These are phyloP conservation scores for Echites panduratus DNA, from an alignment of 257 asterid genomes.

Conservation along the genomic window DNA sequence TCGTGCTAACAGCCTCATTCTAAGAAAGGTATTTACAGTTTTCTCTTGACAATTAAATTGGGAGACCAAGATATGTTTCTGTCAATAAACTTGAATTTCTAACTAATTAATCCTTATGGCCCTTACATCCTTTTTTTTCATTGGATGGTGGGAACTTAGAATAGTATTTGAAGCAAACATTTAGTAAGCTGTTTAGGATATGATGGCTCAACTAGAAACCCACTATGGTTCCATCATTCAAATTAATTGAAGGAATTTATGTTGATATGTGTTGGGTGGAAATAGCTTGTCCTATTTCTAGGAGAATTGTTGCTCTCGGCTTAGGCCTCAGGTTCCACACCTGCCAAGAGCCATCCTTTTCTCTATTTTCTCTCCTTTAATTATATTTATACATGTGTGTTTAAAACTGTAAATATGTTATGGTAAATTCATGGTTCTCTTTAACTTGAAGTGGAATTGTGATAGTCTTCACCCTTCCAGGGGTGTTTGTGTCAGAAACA, in stretches of 20 bases:
- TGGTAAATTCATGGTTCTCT: not conserved
- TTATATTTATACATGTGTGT: no score
- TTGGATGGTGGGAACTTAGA: no score
- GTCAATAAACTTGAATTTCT: not conserved
- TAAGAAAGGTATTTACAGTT: constrained; percentile 62
- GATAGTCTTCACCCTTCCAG: not conserved
- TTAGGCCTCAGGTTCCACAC: not conserved
- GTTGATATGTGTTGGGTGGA: not conserved
- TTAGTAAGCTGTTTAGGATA: not conserved
- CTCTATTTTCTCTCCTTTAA: not conserved
- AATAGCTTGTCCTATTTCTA: not conserved
- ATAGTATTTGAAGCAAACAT: not conserved
- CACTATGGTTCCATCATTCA: not conserved
- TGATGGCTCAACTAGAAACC: not conserved
- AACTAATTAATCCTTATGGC: no score
- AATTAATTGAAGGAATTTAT: not conserved
- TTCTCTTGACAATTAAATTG: constrained; percentile 11
- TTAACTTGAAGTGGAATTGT: not conserved
- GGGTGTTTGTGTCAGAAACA: not conserved
- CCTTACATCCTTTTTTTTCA: no score
- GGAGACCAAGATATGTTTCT: not conserved
- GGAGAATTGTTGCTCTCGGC: not conserved
- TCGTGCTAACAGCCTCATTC: constrained; percentile 75
- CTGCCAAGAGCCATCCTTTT: not conserved
- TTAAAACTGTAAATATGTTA: not conserved